Evolutionary conservation across 2,329 filamentous ascomycete species (phyloP).

Genomic region (Aspergillus felis): DNA sequence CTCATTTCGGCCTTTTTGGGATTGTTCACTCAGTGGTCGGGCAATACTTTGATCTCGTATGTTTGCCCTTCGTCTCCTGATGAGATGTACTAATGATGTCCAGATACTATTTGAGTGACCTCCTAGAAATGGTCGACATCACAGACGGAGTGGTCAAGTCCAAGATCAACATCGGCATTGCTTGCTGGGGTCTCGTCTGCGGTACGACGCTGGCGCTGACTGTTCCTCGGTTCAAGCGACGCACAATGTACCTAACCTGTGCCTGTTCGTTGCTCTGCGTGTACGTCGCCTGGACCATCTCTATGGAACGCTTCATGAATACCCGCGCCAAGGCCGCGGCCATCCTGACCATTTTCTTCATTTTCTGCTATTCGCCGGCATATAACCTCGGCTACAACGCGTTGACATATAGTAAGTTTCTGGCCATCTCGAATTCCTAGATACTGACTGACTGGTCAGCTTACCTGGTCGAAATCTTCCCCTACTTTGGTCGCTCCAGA

Average conservation of each 20-base stretch:
- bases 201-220: constrained; percentile 38
- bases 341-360: constrained; percentile 51
- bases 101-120: constrained; percentile 24
- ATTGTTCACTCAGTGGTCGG: constrained; percentile 42
- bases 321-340: constrained; percentile 37
- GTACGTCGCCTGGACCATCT: constrained; percentile 56
- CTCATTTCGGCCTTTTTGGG: constrained; percentile 28
- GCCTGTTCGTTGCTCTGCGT: constrained; percentile 49
- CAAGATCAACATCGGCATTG: constrained; percentile 36
- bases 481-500: constrained; percentile 54
- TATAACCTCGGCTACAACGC: constrained; percentile 67
- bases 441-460: constrained; percentile 10
- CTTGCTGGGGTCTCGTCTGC: constrained; percentile 42
- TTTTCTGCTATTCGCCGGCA: constrained; percentile 56
- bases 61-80: background rate
- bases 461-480: constrained; percentile 58
- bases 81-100: no score
- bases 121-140: constrained; percentile 39
- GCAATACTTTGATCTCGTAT: constrained; percentile 28
- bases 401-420: constrained; percentile 42
- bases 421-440: background rate
- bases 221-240: constrained; percentile 41
- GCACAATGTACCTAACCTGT: constrained; percentile 46
- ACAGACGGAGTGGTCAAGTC: constrained; percentile 34
- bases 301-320: constrained; percentile 34